phyloP scores from a whole-genome alignment of 2,329 filamentous ascomycete genomes.

The Hypoxylon sp. region DNA sequence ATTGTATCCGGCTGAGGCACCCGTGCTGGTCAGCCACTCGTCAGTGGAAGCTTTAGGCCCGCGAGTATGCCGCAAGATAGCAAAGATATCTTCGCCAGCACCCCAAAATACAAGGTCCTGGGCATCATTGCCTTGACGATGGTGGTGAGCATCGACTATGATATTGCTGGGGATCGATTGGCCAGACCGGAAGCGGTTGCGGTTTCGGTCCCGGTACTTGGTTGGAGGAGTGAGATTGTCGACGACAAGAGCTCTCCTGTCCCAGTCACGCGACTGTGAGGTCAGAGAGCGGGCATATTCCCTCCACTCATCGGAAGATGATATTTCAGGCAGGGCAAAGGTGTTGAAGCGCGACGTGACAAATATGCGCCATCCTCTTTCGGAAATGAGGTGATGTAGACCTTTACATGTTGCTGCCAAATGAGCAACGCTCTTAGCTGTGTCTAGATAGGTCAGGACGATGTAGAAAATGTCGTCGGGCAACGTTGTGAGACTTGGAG shows the following conservation, averaged over 20 bases:
- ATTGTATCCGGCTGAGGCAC: constrained; percentile 58
- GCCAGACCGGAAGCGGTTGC: constrained; percentile 19
- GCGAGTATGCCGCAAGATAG: constrained; percentile 56
- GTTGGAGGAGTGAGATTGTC: constrained; percentile 50
- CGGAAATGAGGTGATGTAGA: constrained; percentile 57
- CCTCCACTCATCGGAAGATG: constrained; percentile 48
- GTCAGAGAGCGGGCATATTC: constrained; percentile 63
- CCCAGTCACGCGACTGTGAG: constrained; percentile 68
- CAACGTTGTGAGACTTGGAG: constrained; percentile 59
- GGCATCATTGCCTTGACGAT: constrained; percentile 51
- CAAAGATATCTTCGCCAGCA: constrained; percentile 66
- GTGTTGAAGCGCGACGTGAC: constrained; percentile 62
- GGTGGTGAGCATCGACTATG: constrained; percentile 62
- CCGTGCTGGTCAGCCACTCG: constrained; percentile 59
- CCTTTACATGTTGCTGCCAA: constrained; percentile 59
- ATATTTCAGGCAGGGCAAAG: constrained; percentile 53
- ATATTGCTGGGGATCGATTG: constrained; percentile 62
- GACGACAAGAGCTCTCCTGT: constrained; percentile 62
- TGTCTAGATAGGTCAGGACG: constrained; percentile 63
- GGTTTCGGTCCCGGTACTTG: constrained; percentile 25
- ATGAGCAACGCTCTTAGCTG: constrained; percentile 63
- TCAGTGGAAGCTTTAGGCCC: constrained; percentile 37
- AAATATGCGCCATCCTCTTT: constrained; percentile 67
- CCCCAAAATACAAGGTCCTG: constrained; percentile 67
- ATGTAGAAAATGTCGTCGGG: constrained; percentile 67